Percentiles rank a stretch among this genome's conserved stretches.
Evolutionary conservation across 768 basidiomycete genomes (phyloP).

Genomic region (Paxillus rubicundulus): DNA sequence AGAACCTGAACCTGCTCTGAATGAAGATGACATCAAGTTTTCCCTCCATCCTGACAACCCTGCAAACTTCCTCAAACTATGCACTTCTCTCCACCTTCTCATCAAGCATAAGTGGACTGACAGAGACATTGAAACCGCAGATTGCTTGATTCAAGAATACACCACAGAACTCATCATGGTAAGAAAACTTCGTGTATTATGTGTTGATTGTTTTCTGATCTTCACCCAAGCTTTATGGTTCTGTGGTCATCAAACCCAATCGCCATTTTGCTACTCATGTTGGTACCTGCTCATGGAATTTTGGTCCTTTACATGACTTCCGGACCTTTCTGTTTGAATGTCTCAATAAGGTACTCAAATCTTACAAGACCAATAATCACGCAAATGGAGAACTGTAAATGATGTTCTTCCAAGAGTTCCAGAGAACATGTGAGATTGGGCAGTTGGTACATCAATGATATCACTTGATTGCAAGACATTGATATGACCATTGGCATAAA

Average conservation of each 20-base stretch:
- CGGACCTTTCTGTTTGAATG: slow-evolving; percentile 39
- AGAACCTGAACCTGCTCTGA: too few relatives aligned
- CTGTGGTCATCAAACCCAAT: slow-evolving; percentile 32
- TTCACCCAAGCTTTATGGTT: slow-evolving; percentile 30
- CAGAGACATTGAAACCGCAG: slow-evolving; percentile 6
- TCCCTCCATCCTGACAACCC: slow-evolving; percentile 16
- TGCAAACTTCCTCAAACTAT: slow-evolving; percentile 21
- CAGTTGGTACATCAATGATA: slow-evolving; percentile 12
- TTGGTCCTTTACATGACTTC: slow-evolving; percentile 36
- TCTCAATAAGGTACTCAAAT: slow-evolving; percentile 37
- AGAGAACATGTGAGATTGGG: too few relatives aligned
- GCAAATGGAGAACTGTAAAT: slow-evolving; percentile 30
- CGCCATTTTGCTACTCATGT: slow-evolving; percentile 38
- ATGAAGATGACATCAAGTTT: background rate
- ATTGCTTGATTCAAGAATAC: slow-evolving; percentile 22
- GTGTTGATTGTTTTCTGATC: background rate
- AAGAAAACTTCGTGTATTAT: slow-evolving; percentile 3
- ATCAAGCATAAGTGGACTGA: slow-evolving; percentile 3
- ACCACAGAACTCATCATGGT: slow-evolving; percentile 20
- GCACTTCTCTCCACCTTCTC: slow-evolving; percentile 11
- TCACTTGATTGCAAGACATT: too few relatives aligned
- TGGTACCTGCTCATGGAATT: slow-evolving; percentile 22
- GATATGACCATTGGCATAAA: slow-evolving; percentile 7
- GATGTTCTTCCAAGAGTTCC: slow-evolving; percentile 21
- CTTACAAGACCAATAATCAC: slow-evolving; percentile 34